Conservation (phyloP, 2,329 filamentous ascomycete species). For the Bimuria novae-zelandiae region DNA sequence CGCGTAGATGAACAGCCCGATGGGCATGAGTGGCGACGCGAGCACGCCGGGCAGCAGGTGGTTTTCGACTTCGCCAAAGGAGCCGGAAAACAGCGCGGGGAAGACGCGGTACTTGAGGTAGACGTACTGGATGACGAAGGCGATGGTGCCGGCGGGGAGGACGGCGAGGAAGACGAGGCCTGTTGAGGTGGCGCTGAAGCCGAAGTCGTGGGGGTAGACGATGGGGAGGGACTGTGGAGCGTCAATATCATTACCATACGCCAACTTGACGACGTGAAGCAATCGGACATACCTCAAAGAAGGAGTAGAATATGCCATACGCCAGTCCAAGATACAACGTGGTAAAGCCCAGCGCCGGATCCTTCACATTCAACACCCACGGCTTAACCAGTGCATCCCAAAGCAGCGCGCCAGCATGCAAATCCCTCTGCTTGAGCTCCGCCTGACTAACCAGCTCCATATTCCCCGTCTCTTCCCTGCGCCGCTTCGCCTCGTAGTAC, state of each 20-base stretch:
- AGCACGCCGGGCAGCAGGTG: slow-evolving; percentile 72
- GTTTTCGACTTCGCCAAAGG: slow-evolving; percentile 69
- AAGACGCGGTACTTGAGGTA: slow-evolving; percentile 78
- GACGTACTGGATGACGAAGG: slow-evolving; percentile 67
- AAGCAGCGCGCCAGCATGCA: slow-evolving; percentile 45
- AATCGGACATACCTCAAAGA: slow-evolving; percentile 65
- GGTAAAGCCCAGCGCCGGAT: slow-evolving; percentile 82
- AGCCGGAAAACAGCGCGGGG: slow-evolving; percentile 64
- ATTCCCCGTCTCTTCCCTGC: slow-evolving; percentile 71
- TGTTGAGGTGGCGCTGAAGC: slow-evolving; percentile 71
- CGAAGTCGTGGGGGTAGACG: slow-evolving; percentile 76
- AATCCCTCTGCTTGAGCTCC: slow-evolving; percentile 66
- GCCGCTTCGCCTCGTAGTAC: slow-evolving; percentile 67
- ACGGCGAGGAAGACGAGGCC: slow-evolving; percentile 84
- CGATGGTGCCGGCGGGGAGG: slow-evolving; percentile 70
- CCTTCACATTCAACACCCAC: slow-evolving; percentile 80
- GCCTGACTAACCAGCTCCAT: slow-evolving; percentile 72
- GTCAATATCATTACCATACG: neutral
- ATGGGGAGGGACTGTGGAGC: slow-evolving; percentile 51
- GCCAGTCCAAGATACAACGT: slow-evolving; percentile 83
- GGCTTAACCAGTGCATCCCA: slow-evolving; percentile 68
- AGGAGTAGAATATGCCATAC: slow-evolving; percentile 74
- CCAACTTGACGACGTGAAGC: neutral
- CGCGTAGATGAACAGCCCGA: slow-evolving; percentile 66
- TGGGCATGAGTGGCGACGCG: slow-evolving; percentile 60